Evolutionary conservation across 441 rosid species (phyloP).

Genomic region (Oxalis stricta): DNA sequence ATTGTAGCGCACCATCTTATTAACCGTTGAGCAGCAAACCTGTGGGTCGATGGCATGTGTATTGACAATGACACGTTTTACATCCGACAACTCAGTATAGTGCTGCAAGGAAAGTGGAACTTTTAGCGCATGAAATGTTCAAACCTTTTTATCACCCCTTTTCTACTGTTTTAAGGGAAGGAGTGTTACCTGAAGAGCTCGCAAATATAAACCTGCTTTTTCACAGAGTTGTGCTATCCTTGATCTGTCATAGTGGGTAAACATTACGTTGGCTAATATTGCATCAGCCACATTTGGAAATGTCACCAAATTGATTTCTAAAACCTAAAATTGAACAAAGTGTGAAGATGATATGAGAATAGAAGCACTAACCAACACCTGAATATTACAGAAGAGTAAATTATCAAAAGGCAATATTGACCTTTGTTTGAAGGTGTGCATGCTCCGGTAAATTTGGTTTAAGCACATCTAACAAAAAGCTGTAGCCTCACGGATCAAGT

Average conservation of each 20-base stretch:
- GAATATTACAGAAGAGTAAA: background rate
- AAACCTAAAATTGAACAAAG: conserved; percentile 38
- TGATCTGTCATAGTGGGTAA: conserved; percentile 93
- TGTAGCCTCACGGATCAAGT: conserved; percentile 95
- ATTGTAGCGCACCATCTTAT: background rate
- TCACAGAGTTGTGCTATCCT: conserved; percentile 97
- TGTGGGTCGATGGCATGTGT: conserved; percentile 98
- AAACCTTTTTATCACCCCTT: background rate
- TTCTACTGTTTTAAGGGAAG: conserved; percentile 1
- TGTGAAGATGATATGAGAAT: background rate
- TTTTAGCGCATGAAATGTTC: background rate
- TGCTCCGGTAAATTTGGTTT: conserved; percentile 97
- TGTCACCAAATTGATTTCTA: conserved; percentile 96
- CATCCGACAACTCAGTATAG: conserved; percentile 84
- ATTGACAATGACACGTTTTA: conserved; percentile 93
- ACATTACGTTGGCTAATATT: conserved; percentile 97
- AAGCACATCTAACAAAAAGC: conserved; percentile 98
- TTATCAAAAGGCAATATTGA: conserved; percentile 12
- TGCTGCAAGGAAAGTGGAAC: conserved; percentile 46
- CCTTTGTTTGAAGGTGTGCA: conserved; percentile 92
- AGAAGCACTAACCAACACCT: background rate
- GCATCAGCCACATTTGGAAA: conserved; percentile 99
- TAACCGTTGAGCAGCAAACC: conserved; percentile 28
- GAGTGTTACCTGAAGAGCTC: conserved; percentile 64
- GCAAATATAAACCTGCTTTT: conserved; percentile 84